These are phyloP conservation scores for Trichosporon coremiiforme DNA, from an alignment of 1,284 basidiomycete species.

Conservation along the genomic window DNA sequence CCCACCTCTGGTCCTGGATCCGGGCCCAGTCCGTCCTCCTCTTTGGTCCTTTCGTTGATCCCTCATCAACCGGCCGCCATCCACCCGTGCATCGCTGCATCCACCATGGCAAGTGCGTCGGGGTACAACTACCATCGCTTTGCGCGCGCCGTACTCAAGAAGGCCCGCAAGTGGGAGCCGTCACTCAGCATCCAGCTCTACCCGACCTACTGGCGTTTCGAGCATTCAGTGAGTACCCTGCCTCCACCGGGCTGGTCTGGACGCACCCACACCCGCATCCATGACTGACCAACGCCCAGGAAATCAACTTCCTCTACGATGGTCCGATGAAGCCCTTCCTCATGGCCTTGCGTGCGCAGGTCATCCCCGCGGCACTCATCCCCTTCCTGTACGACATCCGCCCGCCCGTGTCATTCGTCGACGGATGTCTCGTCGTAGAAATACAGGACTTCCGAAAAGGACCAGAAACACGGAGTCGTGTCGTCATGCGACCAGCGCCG, in stretches of 20 bases:
- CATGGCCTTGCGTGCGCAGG: slow-evolving; percentile 54
- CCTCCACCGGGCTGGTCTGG: slow-evolving; percentile 9
- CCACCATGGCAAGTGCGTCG: slow-evolving; percentile 55
- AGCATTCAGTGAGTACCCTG: slow-evolving; percentile 48
- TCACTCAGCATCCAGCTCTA: slow-evolving; percentile 55
- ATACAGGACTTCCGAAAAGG: slow-evolving; percentile 53
- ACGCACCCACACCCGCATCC: too few relatives aligned
- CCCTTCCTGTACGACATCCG: slow-evolving; percentile 54
- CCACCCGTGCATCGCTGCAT: neutral
- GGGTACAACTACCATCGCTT: slow-evolving; percentile 57
- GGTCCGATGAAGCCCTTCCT: slow-evolving; percentile 58
- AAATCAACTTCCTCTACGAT: slow-evolving; percentile 53
- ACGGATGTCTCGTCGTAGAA: slow-evolving; percentile 57
- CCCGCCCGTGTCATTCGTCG: slow-evolving; percentile 53
- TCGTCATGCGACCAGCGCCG: slow-evolving; percentile 57
- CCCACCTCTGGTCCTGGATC: too few relatives aligned
- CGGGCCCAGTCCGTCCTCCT: neutral
- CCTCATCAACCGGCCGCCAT: slow-evolving; percentile 1
- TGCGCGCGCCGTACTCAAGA: slow-evolving; percentile 54
- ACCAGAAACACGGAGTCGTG: slow-evolving; percentile 44
- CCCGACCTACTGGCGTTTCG: slow-evolving; percentile 52
- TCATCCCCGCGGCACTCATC: slow-evolving; percentile 53
- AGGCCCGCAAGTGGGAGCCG: slow-evolving; percentile 55
- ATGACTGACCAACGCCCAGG: slow-evolving; percentile 28
- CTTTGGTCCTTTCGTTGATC: neutral